Conservation (phyloP, 352 stramenopile genomes). For the Thraustochytrium sp. region DNA sequence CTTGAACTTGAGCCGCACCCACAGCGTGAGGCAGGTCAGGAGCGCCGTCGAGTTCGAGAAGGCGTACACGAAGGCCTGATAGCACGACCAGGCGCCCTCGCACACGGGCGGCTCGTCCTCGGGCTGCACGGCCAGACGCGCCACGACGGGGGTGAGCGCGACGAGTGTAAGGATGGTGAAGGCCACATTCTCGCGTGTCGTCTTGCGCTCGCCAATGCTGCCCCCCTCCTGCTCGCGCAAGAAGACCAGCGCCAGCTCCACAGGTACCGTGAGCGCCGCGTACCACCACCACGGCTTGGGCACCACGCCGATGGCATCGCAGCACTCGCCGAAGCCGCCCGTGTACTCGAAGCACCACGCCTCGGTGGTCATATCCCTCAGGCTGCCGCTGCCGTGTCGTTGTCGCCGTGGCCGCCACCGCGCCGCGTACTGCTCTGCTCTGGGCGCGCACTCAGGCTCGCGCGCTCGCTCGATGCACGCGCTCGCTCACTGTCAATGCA, state of each 20-base stretch:
- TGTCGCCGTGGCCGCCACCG: no score
- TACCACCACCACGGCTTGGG: conserved; percentile 36
- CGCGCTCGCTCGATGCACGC: no score
- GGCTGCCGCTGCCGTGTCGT: no score
- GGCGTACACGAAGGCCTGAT: background rate
- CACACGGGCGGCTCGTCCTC: background rate
- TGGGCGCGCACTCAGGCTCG: no score
- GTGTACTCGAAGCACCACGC: background rate
- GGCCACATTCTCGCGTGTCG: background rate
- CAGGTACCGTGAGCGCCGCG: background rate
- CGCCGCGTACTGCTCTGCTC: no score
- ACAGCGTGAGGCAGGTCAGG: conserved; percentile 15
- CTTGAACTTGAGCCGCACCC: conserved; percentile 25
- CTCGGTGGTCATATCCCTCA: no score
- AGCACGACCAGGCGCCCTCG: conserved; percentile 22
- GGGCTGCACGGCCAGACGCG: background rate
- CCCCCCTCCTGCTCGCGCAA: background rate
- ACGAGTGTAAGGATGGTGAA: background rate
- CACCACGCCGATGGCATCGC: background rate
- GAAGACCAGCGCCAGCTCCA: conserved; percentile 1
- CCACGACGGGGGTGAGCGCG: background rate
- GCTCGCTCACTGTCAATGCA: no score
- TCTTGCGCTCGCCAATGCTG: conserved; percentile 16
- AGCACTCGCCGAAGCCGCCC: background rate
- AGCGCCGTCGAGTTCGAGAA: conserved; percentile 15